phyloP scores from a whole-genome alignment of 208 protist species.

The Leishmania turanica region DNA sequence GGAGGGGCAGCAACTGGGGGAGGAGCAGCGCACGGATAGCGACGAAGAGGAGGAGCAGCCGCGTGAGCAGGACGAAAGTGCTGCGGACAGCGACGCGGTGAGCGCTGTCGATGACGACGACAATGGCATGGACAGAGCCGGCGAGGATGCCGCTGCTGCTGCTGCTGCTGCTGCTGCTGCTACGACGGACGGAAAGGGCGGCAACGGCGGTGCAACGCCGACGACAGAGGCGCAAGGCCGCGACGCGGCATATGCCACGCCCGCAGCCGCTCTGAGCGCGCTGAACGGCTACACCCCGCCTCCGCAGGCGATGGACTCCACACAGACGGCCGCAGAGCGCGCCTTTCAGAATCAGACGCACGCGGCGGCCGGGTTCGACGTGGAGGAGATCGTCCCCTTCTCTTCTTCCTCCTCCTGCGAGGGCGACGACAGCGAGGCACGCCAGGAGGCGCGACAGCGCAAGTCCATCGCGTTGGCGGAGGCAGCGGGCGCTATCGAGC shows the following conservation, averaged over 20 bases:
- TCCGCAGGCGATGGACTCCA: slow-evolving; percentile 12
- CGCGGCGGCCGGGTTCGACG: slow-evolving; percentile 39
- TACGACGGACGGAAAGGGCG: not conserved
- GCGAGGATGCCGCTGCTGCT: slow-evolving; percentile 5
- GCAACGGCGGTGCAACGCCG: not conserved
- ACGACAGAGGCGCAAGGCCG: not conserved
- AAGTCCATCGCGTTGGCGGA: slow-evolving; percentile 20
- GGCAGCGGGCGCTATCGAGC: slow-evolving; percentile 6
- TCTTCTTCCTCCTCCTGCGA: slow-evolving; percentile 22
- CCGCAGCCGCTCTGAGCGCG: not conserved
- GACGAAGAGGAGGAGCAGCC: slow-evolving; percentile 1
- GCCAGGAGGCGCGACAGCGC: slow-evolving; percentile 6
- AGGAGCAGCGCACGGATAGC: not conserved
- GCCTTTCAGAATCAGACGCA: slow-evolving; percentile 25
- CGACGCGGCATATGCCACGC: not conserved
- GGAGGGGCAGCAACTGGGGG: not conserved
- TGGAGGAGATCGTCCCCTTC: slow-evolving; percentile 32
- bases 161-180: not conserved
- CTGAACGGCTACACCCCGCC: not conserved
- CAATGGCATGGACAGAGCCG: not conserved
- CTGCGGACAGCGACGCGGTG: not conserved
- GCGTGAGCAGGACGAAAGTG: slow-evolving; percentile 4
- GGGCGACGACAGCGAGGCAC: slow-evolving; percentile 5
- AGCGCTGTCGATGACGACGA: not conserved
- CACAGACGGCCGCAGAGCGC: slow-evolving; percentile 18